Percentiles rank a stretch among this genome's conserved stretches.
Conservation (phyloP, 805 yeast genomes). For the Starmerella scarabaei region DNA sequence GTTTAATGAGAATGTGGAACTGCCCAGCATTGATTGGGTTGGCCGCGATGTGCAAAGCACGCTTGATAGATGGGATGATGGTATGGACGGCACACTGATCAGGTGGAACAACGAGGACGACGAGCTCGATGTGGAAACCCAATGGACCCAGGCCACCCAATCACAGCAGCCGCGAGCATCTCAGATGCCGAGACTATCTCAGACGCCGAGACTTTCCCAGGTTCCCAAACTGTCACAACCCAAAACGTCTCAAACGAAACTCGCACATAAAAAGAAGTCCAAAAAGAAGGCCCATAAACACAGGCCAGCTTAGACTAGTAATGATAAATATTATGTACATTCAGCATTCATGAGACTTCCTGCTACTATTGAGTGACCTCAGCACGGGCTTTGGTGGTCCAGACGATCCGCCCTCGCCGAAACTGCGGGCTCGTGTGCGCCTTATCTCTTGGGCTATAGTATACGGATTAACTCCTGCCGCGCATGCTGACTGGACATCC, state of each 20-base stretch:
- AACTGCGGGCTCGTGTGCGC: constrained; percentile 1
- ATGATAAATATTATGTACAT: no score
- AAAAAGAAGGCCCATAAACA: neutral
- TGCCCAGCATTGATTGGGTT: neutral
- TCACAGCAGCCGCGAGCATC: neutral
- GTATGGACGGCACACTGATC: neutral
- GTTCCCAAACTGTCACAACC: no score
- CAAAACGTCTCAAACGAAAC: no score
- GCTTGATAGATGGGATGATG: neutral
- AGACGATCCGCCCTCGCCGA: no score
- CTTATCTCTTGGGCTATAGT: constrained; percentile 20
- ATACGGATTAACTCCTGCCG: constrained; percentile 27
- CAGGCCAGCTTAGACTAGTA: neutral
- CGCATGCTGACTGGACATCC: constrained; percentile 21
- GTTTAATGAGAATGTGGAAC: neutral
- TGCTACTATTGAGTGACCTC: no score
- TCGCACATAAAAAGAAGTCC: no score
- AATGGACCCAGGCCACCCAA: no score
- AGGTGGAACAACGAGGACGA: neutral
- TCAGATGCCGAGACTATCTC: neutral
- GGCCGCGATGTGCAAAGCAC: neutral
- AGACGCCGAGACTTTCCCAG: neutral
- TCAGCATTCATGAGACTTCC: no score
- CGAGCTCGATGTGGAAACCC: neutral
- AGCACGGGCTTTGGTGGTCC: no score